Percentiles rank a stretch among this genome's conserved stretches.
Evolutionary conservation across 768 basidiomycete species (phyloP).

Genomic region (Termitomyces sp.): DNA sequence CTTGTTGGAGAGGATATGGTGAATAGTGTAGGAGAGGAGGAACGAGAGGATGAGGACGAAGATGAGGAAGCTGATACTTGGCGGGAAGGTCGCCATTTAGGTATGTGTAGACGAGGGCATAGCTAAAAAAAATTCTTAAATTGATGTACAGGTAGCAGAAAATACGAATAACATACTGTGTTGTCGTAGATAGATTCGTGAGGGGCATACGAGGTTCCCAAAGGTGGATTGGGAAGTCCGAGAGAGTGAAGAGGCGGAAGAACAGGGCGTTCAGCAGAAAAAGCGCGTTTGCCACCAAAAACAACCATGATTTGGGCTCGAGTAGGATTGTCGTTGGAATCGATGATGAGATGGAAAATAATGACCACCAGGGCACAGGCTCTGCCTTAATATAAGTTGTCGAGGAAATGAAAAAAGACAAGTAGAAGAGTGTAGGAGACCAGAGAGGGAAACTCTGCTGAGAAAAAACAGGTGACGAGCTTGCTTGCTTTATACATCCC

Average conservation of each 20-base stretch:
- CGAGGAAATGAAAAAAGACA: conserved; percentile 10
- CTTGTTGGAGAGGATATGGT: conserved; percentile 10
- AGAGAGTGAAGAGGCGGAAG: conserved; percentile 53
- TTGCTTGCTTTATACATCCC: conserved; percentile 26
- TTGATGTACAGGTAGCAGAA: neutral
- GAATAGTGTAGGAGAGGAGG: conserved; percentile 29
- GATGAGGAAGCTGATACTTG: conserved; percentile 37
- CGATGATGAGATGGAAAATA: conserved; percentile 15
- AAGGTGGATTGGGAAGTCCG: conserved; percentile 28
- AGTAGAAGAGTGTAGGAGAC: conserved; percentile 18
- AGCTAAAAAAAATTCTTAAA: conserved; percentile 12
- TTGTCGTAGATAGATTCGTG: conserved; percentile 17
- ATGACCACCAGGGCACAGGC: conserved; percentile 35
- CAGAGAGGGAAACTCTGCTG: conserved; percentile 13
- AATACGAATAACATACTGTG: conserved; percentile 8
- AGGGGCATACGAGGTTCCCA: conserved; percentile 1
- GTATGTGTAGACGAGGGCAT: conserved; percentile 17
- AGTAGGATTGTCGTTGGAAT: conserved; percentile 1
- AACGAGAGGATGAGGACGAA: conserved; percentile 26
- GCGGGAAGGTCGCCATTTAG: conserved; percentile 20
- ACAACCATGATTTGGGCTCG: conserved; percentile 11
- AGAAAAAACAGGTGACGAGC: conserved; percentile 14
- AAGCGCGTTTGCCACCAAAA: conserved; percentile 3
- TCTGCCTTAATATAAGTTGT: conserved; percentile 29
- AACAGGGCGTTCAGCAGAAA: conserved; percentile 35